A percentile compares a stretch with the other conserved stretches of the same genome.
Conservation (phyloP, 2,329 filamentous ascomycete species). For the Pseudogymnoascus sp. region DNA sequence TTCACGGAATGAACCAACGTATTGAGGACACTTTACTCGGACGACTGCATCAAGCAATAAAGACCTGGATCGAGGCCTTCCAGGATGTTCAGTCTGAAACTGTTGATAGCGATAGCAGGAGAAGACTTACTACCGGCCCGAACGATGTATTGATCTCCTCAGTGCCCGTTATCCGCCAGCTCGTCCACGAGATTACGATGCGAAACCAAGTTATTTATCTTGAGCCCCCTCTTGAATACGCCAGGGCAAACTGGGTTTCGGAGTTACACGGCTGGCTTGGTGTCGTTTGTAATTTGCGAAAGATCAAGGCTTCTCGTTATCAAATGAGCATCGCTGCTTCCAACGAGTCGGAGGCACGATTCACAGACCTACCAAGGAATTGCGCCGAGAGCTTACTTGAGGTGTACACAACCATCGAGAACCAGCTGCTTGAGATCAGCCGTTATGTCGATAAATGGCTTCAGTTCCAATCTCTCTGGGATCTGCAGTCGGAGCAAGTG, state of each 20-base stretch:
- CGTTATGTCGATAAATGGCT: constrained; percentile 95
- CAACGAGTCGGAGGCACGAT: constrained; percentile 59
- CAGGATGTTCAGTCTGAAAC: constrained; percentile 45
- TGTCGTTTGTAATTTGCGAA: constrained; percentile 82
- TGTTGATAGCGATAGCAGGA: constrained; percentile 38
- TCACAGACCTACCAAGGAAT: constrained; percentile 74
- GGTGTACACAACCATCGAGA: constrained; percentile 77
- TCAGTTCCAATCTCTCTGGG: constrained; percentile 97
- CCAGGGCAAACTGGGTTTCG: constrained; percentile 85
- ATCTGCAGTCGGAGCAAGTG: constrained; percentile 90
- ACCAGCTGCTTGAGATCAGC: constrained; percentile 70
- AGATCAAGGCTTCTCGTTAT: constrained; percentile 91
- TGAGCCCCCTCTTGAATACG: constrained; percentile 85
- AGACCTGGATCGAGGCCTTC: constrained; percentile 82
- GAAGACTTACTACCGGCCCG: constrained; percentile 39
- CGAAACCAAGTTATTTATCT: constrained; percentile 96
- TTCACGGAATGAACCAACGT: constrained; percentile 73
- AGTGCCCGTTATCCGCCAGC: constrained; percentile 58
- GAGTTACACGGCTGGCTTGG: constrained; percentile 93
- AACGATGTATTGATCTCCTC: constrained; percentile 31
- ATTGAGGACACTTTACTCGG: constrained; percentile 72
- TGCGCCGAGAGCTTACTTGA: constrained; percentile 72
- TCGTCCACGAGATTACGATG: constrained; percentile 93
- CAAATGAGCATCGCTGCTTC: constrained; percentile 73
- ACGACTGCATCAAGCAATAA: constrained; percentile 78